Evolutionary conservation across 2,329 filamentous ascomycete genomes (phyloP), one percentile per base, ranked within the genome.

Genomic region (Paecilomyces formosus): DNA sequence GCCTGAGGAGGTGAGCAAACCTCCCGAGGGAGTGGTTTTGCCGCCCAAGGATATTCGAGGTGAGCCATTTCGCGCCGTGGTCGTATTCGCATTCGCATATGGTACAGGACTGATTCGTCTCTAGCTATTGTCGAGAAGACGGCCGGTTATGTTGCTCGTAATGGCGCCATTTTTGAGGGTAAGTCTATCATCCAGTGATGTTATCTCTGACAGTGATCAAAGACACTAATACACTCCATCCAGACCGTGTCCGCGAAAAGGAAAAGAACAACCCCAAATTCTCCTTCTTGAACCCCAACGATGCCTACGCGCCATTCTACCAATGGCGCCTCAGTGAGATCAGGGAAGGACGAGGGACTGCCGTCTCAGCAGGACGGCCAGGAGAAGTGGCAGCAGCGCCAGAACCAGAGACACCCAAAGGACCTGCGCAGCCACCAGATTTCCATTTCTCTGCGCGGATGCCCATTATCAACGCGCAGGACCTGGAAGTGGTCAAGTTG

Each of bases 361-460:
- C 85, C 15, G 82, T 95, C 45, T 86, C 88, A 58, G 89, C 90
- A 58, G 92, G 92, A 56, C 84, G 89, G 65, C 82, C 82, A 51
- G 87, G 83, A 59, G 89, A 92, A 65, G 77, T 79, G 13, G 77
- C 79, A 22, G 79, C 79, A 50, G 77, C 73, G 15, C 78, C 79
- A 55, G 79, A 78, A 65, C 79, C 75, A 55, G 82, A 85, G 72
- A 91, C 89, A 71, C 87, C 90, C 51, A 85, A 89, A 73, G 93
- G 92, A 22, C 93, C 93, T 7, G 86, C 88, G 51, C 86, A 92
- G 69, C 94, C 94, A 15, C 84, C 89, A 58, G 88, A 92, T 67
- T 97, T 95, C 70, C 85, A 89, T 65, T 99, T 97, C 78, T 96
- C 91, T 58, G 92, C 94, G 66, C 89, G 92, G 72, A 96, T 97